Conservation (phyloP, 371 early-diverging fungal species). For the Nematocida displodere region DNA sequence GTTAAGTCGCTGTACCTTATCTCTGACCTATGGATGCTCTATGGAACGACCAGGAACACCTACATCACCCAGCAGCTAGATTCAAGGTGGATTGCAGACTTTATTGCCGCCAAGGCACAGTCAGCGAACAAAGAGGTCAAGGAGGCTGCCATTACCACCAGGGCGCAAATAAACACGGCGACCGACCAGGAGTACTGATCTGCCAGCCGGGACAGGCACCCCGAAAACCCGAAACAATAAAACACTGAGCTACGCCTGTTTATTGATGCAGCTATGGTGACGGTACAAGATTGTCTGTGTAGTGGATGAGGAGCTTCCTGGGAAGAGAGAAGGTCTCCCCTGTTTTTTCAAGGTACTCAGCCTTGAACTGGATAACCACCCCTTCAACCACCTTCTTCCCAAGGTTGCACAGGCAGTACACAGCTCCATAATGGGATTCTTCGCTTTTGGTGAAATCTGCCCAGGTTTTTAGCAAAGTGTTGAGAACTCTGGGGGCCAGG, state of each 20-base stretch:
- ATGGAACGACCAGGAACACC: background rate
- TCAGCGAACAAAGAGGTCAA: slow-evolving; percentile 17
- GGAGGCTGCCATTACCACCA: slow-evolving; percentile 37
- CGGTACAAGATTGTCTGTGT: background rate
- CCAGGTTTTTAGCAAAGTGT: slow-evolving; percentile 63
- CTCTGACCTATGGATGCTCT: slow-evolving; percentile 45
- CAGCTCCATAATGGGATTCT: slow-evolving; percentile 61
- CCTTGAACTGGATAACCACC: slow-evolving; percentile 44
- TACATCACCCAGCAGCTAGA: slow-evolving; percentile 6
- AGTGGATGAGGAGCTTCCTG: slow-evolving; percentile 8
- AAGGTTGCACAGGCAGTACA: slow-evolving; percentile 59
- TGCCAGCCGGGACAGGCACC: background rate
- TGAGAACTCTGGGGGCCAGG: slow-evolving; percentile 64
- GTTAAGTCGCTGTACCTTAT: slow-evolving; percentile 45
- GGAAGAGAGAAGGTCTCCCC: slow-evolving; percentile 36
- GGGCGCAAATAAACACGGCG: slow-evolving; percentile 31
- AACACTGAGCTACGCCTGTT: background rate
- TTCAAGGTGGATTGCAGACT: slow-evolving; percentile 18
- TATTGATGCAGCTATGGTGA: background rate
- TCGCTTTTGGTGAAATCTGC: slow-evolving; percentile 58
- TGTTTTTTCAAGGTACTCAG: slow-evolving; percentile 43
- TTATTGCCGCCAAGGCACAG: slow-evolving; percentile 25
- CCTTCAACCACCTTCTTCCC: slow-evolving; percentile 36
- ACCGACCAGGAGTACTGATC: background rate
- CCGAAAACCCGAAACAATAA: background rate